These are phyloP conservation scores for Meredithiella fracta DNA, from an alignment of 2,329 filamentous ascomycete species.

Conservation along the genomic window DNA sequence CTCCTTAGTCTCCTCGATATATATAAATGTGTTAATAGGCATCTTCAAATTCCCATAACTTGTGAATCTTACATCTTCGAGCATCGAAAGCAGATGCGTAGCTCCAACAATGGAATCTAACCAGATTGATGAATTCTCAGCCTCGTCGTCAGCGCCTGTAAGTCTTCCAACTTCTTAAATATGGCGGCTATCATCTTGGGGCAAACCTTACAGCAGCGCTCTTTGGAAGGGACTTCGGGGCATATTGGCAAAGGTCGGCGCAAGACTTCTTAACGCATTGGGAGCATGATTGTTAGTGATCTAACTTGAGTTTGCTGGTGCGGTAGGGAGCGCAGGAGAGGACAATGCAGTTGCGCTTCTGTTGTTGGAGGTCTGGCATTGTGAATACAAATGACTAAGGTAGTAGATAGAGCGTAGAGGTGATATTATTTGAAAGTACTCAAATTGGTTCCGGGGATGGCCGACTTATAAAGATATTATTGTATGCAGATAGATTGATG, in stretches of 20 bases:
- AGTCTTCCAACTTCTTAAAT: conserved; percentile 35
- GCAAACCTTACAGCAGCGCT: conserved; percentile 4
- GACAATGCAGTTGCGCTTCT: conserved; percentile 32
- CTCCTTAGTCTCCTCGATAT: conserved; percentile 43
- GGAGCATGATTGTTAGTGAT: conserved; percentile 34
- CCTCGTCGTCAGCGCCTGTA: background rate
- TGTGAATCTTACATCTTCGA: conserved; percentile 35
- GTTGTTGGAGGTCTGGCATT: conserved; percentile 12
- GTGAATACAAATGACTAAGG: no score
- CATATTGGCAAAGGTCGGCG: conserved; percentile 31
- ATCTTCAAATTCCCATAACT: background rate
- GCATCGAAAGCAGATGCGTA: conserved; percentile 43
- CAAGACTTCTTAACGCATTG: conserved; percentile 36
- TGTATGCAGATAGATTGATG: background rate
- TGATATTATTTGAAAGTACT: no score
- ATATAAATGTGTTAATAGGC: no score
- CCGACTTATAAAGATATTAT: background rate
- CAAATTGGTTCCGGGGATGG: no score
- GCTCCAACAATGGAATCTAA: conserved; percentile 34
- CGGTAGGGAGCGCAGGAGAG: conserved; percentile 38
- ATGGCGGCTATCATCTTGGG: conserved; percentile 34
- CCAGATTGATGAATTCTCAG: conserved; percentile 14
- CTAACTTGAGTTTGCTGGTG: conserved; percentile 39
- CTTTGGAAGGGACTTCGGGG: conserved; percentile 27
- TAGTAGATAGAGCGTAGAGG: no score